Evolutionary conservation across 2,329 filamentous ascomycete species (phyloP).

Genomic region (Hypoxylon sp.): DNA sequence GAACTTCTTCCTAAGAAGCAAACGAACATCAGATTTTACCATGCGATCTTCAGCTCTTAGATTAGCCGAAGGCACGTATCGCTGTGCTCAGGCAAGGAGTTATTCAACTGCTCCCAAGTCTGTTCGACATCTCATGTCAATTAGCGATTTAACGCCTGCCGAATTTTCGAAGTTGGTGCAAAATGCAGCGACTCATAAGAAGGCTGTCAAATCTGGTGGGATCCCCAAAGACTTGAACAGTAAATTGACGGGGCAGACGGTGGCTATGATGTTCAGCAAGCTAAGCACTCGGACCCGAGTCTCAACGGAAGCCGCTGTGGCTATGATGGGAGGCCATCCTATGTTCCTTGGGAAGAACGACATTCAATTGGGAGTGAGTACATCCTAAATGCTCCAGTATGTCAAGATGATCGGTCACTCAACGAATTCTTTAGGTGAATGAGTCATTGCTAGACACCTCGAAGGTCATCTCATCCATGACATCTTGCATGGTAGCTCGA

Average conservation of each 20-base stretch:
- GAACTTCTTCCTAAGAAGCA: not conserved
- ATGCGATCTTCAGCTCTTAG: slow-evolving; percentile 49
- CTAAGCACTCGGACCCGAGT: slow-evolving; percentile 93
- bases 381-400: slow-evolving; percentile 1
- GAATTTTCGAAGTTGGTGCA: slow-evolving; percentile 88
- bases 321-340: slow-evolving; percentile 89
- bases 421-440: slow-evolving; percentile 73
- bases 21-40: slow-evolving; percentile 24
- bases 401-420: slow-evolving; percentile 27
- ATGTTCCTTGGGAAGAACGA: slow-evolving; percentile 98
- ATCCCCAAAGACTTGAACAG: slow-evolving; percentile 72
- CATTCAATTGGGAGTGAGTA: slow-evolving; percentile 88
- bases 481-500: slow-evolving; percentile 84
- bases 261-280: slow-evolving; percentile 98
- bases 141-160: slow-evolving; percentile 83
- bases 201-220: slow-evolving; percentile 78
- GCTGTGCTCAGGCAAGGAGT: slow-evolving; percentile 58
- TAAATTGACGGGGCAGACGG: slow-evolving; percentile 80
- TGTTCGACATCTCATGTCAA: slow-evolving; percentile 91
- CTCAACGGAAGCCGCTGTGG: slow-evolving; percentile 91
- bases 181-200: slow-evolving; percentile 85
- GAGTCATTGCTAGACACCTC: slow-evolving; percentile 95
- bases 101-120: slow-evolving; percentile 56
- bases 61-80: slow-evolving; percentile 38
- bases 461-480: slow-evolving; percentile 94